Percentiles rank a stretch among this genome's conserved stretches.
phyloP scores from a whole-genome alignment of 768 basidiomycete species.

The Rhodotorula diobovata region DNA sequence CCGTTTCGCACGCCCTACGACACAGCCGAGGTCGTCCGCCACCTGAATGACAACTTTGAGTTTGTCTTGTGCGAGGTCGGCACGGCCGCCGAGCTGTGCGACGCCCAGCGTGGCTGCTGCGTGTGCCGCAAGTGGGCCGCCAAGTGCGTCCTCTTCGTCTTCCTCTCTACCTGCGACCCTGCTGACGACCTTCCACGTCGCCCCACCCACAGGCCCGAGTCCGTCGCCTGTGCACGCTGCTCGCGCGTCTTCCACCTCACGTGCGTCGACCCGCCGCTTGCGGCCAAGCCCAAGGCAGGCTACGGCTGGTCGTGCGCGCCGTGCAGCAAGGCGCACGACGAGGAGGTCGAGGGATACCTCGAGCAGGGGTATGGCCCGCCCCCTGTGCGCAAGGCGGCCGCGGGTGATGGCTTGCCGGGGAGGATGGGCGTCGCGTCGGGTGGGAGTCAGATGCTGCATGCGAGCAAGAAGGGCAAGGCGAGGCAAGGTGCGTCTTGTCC shows the following conservation, averaged over 20 bases:
- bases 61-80: constrained; percentile 94
- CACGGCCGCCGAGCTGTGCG: constrained; percentile 81
- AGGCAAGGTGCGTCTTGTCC: constrained; percentile 5
- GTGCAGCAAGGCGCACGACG: constrained; percentile 76
- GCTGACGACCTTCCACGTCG: too few relatives aligned
- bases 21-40: constrained; percentile 71
- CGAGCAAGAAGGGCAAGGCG: constrained; percentile 27
- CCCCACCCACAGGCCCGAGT: constrained; percentile 55
- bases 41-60: constrained; percentile 77
- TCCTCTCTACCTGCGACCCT: too few relatives aligned
- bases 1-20: constrained; percentile 49
- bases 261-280: constrained; percentile 85
- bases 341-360: constrained; percentile 45
- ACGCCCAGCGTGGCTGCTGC: constrained; percentile 74
- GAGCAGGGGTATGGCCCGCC: constrained; percentile 25
- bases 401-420: background rate
- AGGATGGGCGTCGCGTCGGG: background rate
- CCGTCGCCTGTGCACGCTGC: constrained; percentile 85
- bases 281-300: constrained; percentile 85
- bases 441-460: constrained; percentile 5
- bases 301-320: constrained; percentile 98
- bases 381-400: constrained; percentile 14
- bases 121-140: constrained; percentile 85
- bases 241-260: constrained; percentile 90
- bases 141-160: constrained; percentile 55